Percentiles rank a stretch among this genome's conserved stretches.
Conservation (phyloP, 2,329 filamentous ascomycete genomes). For the Didymella pomorum region DNA sequence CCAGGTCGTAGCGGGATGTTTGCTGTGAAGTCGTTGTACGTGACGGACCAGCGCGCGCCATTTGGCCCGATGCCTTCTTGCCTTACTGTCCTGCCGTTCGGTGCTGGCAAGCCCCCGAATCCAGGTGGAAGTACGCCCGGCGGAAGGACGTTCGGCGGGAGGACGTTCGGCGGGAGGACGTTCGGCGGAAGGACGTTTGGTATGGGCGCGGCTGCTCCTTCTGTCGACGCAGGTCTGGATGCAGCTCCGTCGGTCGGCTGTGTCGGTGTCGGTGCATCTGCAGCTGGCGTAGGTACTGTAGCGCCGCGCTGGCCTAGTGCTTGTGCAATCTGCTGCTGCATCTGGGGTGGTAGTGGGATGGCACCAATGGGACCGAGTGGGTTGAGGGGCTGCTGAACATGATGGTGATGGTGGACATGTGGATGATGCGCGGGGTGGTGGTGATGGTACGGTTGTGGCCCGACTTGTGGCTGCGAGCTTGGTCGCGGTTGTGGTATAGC, state of each 20-base stretch:
- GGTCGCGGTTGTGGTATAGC: constrained; percentile 35
- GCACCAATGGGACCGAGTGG: constrained; percentile 21
- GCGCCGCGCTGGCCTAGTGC: constrained; percentile 31
- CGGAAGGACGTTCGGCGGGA: too few species aligned
- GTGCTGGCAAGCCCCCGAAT: constrained; percentile 17
- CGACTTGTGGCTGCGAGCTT: constrained; percentile 36
- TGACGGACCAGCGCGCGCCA: constrained; percentile 62
- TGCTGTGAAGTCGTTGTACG: constrained; percentile 57
- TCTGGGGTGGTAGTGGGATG: constrained; percentile 32
- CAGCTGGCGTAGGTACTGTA: constrained; percentile 12
- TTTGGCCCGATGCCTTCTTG: constrained; percentile 61
- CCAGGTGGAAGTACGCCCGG: not conserved
- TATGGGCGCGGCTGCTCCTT: not conserved
- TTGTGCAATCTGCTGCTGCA: constrained; percentile 39
- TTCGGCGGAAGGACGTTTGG: too few species aligned
- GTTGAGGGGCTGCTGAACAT: constrained; percentile 29
- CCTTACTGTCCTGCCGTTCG: constrained; percentile 54
- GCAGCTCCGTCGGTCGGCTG: constrained; percentile 12
- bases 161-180: too few species aligned
- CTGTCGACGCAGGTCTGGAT: not conserved
- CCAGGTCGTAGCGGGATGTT: constrained; percentile 36
- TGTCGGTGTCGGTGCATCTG: not conserved
- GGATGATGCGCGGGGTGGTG: constrained; percentile 25
- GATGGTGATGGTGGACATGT: constrained; percentile 28
- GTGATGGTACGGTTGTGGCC: constrained; percentile 19